Evolutionary conservation across 1,284 basidiomycete genomes (phyloP).

Genomic region (Leccinum subfulvum): DNA sequence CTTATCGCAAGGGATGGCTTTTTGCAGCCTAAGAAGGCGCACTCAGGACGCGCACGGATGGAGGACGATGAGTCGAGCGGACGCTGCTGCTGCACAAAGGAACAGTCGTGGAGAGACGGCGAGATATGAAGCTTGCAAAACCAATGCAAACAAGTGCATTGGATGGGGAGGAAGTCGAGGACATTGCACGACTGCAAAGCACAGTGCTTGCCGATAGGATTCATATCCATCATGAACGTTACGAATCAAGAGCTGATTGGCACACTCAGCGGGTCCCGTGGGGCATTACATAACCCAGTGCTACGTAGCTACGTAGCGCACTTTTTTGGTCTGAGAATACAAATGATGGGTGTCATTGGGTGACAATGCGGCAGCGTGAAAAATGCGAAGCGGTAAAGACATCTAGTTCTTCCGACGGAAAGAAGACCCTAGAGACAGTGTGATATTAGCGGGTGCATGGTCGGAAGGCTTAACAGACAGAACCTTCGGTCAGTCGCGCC

Average conservation of each 20-base stretch:
- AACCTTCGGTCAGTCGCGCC: slow-evolving; percentile 97
- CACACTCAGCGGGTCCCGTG: background rate
- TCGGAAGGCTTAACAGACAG: slow-evolving; percentile 35
- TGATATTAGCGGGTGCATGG: slow-evolving; percentile 6
- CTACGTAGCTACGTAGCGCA: slow-evolving; percentile 1
- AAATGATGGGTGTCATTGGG: slow-evolving; percentile 9
- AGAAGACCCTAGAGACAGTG: slow-evolving; percentile 61
- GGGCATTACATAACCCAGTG: slow-evolving; percentile 12
- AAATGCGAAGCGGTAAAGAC: slow-evolving; percentile 7
- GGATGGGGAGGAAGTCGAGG: slow-evolving; percentile 54
- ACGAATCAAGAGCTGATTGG: background rate
- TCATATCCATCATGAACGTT: slow-evolving; percentile 33
- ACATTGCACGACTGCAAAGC: slow-evolving; percentile 42
- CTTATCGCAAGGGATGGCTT: slow-evolving; percentile 51
- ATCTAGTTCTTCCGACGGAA: slow-evolving; percentile 84
- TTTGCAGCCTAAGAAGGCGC: slow-evolving; percentile 49
- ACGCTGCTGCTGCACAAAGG: slow-evolving; percentile 21
- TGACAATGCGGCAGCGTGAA: background rate
- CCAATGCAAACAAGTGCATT: slow-evolving; percentile 42
- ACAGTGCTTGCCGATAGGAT: slow-evolving; percentile 47
- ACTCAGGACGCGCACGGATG: slow-evolving; percentile 42
- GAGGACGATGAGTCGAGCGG: slow-evolving; percentile 2
- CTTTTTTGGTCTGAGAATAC: slow-evolving; percentile 17
- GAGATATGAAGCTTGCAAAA: slow-evolving; percentile 53
- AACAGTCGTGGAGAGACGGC: slow-evolving; percentile 59